Percentiles rank a stretch among this genome's conserved stretches.
Conservation (phyloP, 345 rosid species). For the Excoecaria cochinchinensis region DNA sequence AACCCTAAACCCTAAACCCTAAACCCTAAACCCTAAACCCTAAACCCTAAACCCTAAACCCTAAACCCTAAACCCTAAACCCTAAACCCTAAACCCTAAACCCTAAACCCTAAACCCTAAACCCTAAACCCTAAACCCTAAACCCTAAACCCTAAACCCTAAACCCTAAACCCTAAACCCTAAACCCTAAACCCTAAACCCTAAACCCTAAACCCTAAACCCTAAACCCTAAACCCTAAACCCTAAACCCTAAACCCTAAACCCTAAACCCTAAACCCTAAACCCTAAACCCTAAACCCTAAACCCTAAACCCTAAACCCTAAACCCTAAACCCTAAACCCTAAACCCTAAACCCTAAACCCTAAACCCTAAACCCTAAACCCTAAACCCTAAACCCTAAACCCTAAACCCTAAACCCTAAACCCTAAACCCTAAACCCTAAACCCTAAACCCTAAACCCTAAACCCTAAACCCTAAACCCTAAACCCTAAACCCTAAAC, state of each 20-base stretch:
- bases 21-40: conserved; percentile 20
- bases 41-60: conserved; percentile 15
- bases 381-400: conserved; percentile 17
- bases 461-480: conserved; percentile 23
- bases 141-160: conserved; percentile 6
- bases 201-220: conserved; percentile 12
- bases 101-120: conserved; percentile 19
- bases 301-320: conserved; percentile 28
- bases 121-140: conserved; percentile 16
- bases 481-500: conserved; percentile 11
- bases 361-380: conserved; percentile 19
- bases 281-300: conserved; percentile 29
- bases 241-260: conserved; percentile 20
- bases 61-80: conserved; percentile 19
- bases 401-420: conserved; percentile 29
- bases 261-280: conserved; percentile 23
- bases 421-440: conserved; percentile 23
- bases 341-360: conserved; percentile 25
- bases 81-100: conserved; percentile 18
- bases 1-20: conserved; percentile 7
- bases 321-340: conserved; percentile 22
- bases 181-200: conserved; percentile 14
- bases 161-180: conserved; percentile 3
- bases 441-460: conserved; percentile 29
- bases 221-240: conserved; percentile 20